Base-by-base conservation (phyloP, 1,139 yeast species). In the Nakaseomyces kungkrabaensis region DNA sequence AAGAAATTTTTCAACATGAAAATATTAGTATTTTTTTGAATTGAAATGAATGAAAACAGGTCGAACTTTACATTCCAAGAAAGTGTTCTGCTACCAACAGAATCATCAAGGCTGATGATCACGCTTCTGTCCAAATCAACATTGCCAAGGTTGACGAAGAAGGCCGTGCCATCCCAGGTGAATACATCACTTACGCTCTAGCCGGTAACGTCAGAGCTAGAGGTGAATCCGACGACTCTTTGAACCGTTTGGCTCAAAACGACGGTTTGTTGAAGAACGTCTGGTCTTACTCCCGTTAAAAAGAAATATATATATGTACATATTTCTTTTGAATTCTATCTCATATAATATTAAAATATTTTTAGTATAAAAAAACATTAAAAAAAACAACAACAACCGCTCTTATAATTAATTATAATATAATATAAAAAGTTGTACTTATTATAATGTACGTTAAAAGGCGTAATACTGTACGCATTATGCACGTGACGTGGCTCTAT, bases 41-140 rank as follows among this genome's bases (percentile, higher is more conserved):
- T 29, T 17, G 22, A 29, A 7, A 7, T 29, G 6, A 29, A 7
- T 29, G 31, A 29, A 29, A 29, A 29, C 68, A 88, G 96, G 96
- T 92, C 78, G 99, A 94, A 84, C 90, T 92, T 78, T 92, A 92
- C 95, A 96, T 92, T 78, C 99, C 99, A 82, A 88, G 98, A 86
- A 92, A 92, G 83, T 92, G 99, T 83, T 92, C 97, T 78, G 99
- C 98, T 73, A 89, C 98, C 79, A 90, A 89, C 97, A 90, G 97
- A 82, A 89, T 94, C 81, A 90, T 92, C 84, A 89, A 88, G 83
- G 94, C 98, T 72, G 90, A 92, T 83, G 99, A 92, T 79, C 98
- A 92, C 77, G 94, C 97, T 67, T 87, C 97, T 63, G 97, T 94
- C 68, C 98, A 92, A 75, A 79, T 84, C 75, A 83, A 82, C 82